Conservation (phyloP, 2,329 filamentous ascomycete genomes). For the Dothistroma septosporum region DNA sequence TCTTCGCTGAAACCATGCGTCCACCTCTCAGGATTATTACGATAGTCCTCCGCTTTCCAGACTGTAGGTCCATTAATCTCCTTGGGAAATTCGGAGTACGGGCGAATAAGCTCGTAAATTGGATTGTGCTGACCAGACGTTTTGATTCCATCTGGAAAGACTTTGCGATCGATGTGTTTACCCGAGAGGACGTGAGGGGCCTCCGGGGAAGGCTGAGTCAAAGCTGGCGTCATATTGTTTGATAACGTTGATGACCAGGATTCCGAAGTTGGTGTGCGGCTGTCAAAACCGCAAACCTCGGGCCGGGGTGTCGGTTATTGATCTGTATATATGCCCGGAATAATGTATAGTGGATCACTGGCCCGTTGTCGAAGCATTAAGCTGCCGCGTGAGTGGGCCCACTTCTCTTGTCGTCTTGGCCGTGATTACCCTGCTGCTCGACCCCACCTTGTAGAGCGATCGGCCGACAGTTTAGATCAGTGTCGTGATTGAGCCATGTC, state of each 20-base stretch:
- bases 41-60: conserved; percentile 65
- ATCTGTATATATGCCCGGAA: not conserved
- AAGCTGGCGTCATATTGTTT: conserved; percentile 20
- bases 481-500: not conserved
- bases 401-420: not conserved
- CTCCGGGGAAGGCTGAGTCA: conserved; percentile 12
- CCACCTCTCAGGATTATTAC: conserved; percentile 63
- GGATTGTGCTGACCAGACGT: conserved; percentile 71
- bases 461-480: not conserved
- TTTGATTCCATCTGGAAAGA: conserved; percentile 63
- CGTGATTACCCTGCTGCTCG: not conserved
- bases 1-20: conserved; percentile 63
- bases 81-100: conserved; percentile 67
- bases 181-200: conserved; percentile 18
- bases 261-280: not conserved
- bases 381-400: not conserved
- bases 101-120: conserved; percentile 57
- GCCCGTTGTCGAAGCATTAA: not conserved
- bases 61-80: conserved; percentile 67
- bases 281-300: not conserved
- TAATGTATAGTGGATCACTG: not conserved
- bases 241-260: not conserved
- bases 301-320: not conserved
- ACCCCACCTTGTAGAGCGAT: not conserved
- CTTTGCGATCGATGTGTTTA: conserved; percentile 39